Percentiles rank a stretch among this genome's conserved stretches.
Evolutionary conservation across 2,329 filamentous ascomycete species (phyloP).

Genomic region (Aspergillus hiratsukae): DNA sequence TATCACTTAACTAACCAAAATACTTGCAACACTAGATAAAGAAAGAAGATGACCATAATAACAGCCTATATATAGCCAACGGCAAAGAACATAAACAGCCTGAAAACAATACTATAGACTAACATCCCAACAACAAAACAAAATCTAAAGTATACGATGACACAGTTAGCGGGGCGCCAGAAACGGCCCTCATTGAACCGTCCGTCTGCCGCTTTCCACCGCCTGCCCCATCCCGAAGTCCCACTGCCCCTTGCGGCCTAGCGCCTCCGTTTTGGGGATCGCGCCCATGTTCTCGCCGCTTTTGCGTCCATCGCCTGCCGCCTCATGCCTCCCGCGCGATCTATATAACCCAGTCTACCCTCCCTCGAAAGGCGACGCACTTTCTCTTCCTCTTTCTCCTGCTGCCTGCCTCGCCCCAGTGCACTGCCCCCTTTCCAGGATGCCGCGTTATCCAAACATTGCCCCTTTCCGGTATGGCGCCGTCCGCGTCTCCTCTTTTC

Average conservation of each 20-base stretch:
- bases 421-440: slow-evolving; percentile 3
- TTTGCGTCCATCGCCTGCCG: slow-evolving; percentile 13
- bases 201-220: too few species aligned
- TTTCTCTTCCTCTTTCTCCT: slow-evolving; percentile 18
- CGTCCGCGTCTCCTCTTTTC: too few species aligned
- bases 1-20: too few species aligned
- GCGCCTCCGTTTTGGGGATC: slow-evolving; percentile 16
- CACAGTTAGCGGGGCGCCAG: slow-evolving; percentile 19
- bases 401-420: slow-evolving; percentile 1
- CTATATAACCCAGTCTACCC: slow-evolving; percentile 23
- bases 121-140: too few species aligned
- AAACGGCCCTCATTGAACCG: slow-evolving; percentile 18
- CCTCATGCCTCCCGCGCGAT: slow-evolving; percentile 11
- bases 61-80: too few species aligned
- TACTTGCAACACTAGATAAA: too few species aligned
- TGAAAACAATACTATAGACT: too few species aligned
- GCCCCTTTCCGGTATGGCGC: neutral
- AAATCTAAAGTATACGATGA: too few species aligned
- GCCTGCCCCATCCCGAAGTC: slow-evolving; percentile 12
- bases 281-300: slow-evolving; percentile 13
- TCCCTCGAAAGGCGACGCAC: slow-evolving; percentile 18
- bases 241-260: slow-evolving; percentile 13
- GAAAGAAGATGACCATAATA: too few species aligned
- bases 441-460: slow-evolving; percentile 3
- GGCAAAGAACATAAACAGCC: too few species aligned